Percentiles rank a stretch among this genome's conserved stretches.
phyloP scores from a whole-genome alignment of 345 rosid genomes.

The Dimocarpus longan region DNA sequence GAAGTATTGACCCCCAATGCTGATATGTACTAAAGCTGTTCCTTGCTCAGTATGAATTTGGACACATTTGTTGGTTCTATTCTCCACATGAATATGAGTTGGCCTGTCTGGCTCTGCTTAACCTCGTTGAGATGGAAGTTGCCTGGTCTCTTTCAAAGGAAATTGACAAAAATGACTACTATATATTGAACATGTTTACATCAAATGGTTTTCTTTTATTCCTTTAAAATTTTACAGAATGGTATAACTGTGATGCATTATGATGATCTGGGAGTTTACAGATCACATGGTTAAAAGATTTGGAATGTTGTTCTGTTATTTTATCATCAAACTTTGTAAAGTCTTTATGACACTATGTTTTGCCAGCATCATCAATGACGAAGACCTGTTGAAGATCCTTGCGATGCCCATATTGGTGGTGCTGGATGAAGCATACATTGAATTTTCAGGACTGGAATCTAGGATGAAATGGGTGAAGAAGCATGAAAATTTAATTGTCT shows the following conservation, averaged over 20 bases:
- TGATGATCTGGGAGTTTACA: background rate
- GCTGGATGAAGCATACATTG: conserved; percentile 92
- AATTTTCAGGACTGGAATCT: conserved; percentile 84
- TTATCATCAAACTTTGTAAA: background rate
- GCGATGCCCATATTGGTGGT: conserved; percentile 84
- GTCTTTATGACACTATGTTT: conserved; percentile 5
- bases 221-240: background rate
- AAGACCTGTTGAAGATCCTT: conserved; percentile 77
- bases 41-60: background rate
- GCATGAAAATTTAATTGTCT: conserved; percentile 85
- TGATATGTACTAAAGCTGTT: background rate
- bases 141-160: background rate
- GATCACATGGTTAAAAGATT: background rate
- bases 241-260: background rate
- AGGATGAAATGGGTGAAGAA: conserved; percentile 94
- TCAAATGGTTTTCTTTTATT: background rate
- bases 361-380: conserved; percentile 71
- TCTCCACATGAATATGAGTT: background rate
- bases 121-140: background rate
- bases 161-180: background rate
- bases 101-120: background rate
- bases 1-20: background rate
- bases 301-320: background rate
- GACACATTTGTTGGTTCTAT: background rate
- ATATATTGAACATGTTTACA: background rate